These are phyloP conservation scores for Coffea canephora DNA, from an alignment of 257 asterid genomes.

Conservation along the genomic window DNA sequence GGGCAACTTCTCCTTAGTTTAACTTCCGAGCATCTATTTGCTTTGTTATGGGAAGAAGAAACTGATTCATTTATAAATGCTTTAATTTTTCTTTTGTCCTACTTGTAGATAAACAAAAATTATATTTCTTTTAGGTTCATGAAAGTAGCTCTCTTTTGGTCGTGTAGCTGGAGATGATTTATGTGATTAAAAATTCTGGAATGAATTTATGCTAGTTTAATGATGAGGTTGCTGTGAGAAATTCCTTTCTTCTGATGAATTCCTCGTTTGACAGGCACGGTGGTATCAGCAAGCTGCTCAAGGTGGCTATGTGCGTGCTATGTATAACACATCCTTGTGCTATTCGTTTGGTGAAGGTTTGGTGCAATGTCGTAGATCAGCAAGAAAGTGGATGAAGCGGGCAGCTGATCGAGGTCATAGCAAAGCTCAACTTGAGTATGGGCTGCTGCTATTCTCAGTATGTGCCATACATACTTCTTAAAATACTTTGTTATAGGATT, in stretches of 20 bases:
- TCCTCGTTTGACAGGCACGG: constrained; percentile 50
- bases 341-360: constrained; percentile 79
- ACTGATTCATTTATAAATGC: neutral
- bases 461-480: constrained; percentile 12
- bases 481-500: neutral
- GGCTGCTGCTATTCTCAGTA: constrained; percentile 78
- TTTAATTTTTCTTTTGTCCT: neutral
- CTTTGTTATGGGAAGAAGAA: neutral
- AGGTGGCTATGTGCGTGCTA: constrained; percentile 93
- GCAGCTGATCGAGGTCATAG: constrained; percentile 94
- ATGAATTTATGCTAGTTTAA: neutral
- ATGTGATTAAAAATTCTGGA: neutral
- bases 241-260: neutral
- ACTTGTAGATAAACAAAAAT: neutral
- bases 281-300: constrained; percentile 87
- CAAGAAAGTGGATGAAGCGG: constrained; percentile 92
- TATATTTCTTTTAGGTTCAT: neutral
- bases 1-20: neutral
- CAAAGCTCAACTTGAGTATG: constrained; percentile 92
- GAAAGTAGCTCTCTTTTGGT: neutral
- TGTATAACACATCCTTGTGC: constrained; percentile 86
- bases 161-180: neutral
- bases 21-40: neutral
- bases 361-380: constrained; percentile 50
- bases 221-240: neutral